A percentile compares a stretch with the other conserved stretches of the same genome.
Evolutionary conservation across 164 flowering plant genomes (phyloP).

Genomic region (Umbilicus rupestris): DNA sequence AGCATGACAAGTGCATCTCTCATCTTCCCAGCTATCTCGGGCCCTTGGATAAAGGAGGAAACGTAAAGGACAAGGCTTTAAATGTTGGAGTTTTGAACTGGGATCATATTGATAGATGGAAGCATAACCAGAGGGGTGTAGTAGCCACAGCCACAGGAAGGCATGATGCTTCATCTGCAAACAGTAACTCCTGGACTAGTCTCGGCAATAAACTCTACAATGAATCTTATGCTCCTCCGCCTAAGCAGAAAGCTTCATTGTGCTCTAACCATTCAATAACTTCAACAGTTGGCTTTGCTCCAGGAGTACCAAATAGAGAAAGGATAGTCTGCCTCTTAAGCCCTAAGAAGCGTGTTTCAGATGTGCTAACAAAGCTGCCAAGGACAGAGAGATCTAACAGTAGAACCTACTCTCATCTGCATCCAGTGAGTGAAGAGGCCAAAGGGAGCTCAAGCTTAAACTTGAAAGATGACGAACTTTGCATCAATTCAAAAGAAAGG

Average conservation of each 20-base stretch:
- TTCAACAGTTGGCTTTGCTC: conserved; percentile 15
- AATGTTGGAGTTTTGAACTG: conserved; percentile 88
- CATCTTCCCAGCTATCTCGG: conserved; percentile 67
- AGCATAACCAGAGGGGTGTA: conserved; percentile 22
- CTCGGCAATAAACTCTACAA: conserved; percentile 12
- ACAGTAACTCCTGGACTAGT: conserved; percentile 18
- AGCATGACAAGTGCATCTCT: conserved; percentile 81
- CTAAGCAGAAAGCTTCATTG: conserved; percentile 13
- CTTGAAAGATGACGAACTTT: neutral
- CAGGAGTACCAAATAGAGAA: conserved; percentile 13
- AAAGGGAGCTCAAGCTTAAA: neutral
- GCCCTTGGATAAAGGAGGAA: conserved; percentile 37
- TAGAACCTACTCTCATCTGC: neutral
- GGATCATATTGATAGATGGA: conserved; percentile 72
- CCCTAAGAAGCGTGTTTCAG: conserved; percentile 13
- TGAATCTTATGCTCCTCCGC: conserved; percentile 14
- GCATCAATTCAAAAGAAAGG: conserved; percentile 5
- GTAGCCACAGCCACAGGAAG: neutral
- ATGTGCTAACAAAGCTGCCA: conserved; percentile 9
- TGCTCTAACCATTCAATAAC: conserved; percentile 14
- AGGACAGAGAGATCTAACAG: neutral
- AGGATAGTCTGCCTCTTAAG: conserved; percentile 12
- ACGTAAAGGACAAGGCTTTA: conserved; percentile 44
- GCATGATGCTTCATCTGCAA: neutral
- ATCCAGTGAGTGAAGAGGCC: neutral